Evolutionary conservation across 441 rosid species (phyloP), one percentile per base, ranked within the genome.

Genomic region (Pelargonium fulgidum): DNA sequence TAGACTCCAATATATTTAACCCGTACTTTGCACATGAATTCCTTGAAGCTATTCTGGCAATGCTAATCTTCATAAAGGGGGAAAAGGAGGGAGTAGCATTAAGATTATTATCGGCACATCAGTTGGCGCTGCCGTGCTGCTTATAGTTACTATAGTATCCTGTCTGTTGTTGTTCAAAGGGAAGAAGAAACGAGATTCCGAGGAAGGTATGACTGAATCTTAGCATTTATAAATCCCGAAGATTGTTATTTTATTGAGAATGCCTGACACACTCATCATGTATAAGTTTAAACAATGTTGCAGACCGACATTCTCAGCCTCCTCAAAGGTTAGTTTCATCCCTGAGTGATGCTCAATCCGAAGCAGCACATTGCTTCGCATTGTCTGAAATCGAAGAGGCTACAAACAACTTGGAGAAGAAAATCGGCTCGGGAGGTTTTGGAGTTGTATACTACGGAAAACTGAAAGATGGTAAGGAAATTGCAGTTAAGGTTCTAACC

Each of bases 361-460:
- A 92, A 66, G 84, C 85, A 58, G 96, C 97, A 17, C 87, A 87
- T 77, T 94, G 94, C 84, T 94, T 94, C 79, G 73, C 87, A 64
- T 72, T 81, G 17, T 20, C 81, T 36, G 98, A 94, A 80, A 89
- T 94, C 3, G 86, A 87, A 79, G 93, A 85, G 56, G 94, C 97
- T 64, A 94, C 99, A 1, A 85, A 70, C n/a, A 81, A 73, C 10
- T 78, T 92, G 9, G 97, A 89, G 85, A 87, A 81, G 85, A 94
- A 87, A 81, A 86, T 94, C 44, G 99, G 98, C 29, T 90, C 99
- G 0, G 98, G 99, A 70, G 99, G 98, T 73, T 94, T 92, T 79
- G 99, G 99, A 69, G 85, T 87, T 9, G 99, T 94, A 12, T 90
- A 78, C 80, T 89, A 94, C 19, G 99, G 99, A 73, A 84, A 78